Base-by-base conservation (phyloP, 352 stramenopile species). In the Globisporangium barbulae region DNA sequence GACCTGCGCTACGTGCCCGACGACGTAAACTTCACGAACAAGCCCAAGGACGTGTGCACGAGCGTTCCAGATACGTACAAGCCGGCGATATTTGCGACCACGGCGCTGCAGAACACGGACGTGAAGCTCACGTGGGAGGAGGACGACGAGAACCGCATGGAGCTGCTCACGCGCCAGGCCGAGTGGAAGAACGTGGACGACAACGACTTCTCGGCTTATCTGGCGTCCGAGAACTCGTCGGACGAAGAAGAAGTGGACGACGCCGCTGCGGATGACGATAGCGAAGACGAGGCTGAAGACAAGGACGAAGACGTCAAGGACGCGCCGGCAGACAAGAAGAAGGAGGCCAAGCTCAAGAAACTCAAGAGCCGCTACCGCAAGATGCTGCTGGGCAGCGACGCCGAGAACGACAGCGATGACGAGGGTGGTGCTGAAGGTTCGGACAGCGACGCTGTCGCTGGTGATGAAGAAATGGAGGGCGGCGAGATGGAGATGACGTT, bases 61-160 rank as follows among this genome's bases (percentile, higher is more conserved):
- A 73, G 60, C 30, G 72, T 99, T n/a, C 91, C 96, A 0, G 89
- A 96, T 35, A 91, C 85, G 28, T 99, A 99, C 78, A 89, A 95
- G 53, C 96, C 97, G 12, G 88, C 96, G 8, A 91, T 98, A 53
- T 99, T 99, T 70, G 86, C 97, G 10, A 97, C 96, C 1, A 79
- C 82, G 50, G 96, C 96, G 21, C 77, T 99, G 48, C 88, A 97
- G 69, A 78, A 91, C 59, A 98, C 95, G 5, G 91, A 94, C 39
- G 89, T 99, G 21, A 85, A 96, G 68, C 94, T 97, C 53, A 98
- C 94, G 37, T 99, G 97, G 97, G 97, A 99, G 61, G 82, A 96
- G 54, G 94, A 97, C 60, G 96, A 98, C 66, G 77, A 87, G 10
- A 82, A 96, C 50, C 81, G 95, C 59, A 62, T 97, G 73, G 94